Conservation (phyloP, 148 eudicot genomes). For the Rhododendron williamsianum region DNA sequence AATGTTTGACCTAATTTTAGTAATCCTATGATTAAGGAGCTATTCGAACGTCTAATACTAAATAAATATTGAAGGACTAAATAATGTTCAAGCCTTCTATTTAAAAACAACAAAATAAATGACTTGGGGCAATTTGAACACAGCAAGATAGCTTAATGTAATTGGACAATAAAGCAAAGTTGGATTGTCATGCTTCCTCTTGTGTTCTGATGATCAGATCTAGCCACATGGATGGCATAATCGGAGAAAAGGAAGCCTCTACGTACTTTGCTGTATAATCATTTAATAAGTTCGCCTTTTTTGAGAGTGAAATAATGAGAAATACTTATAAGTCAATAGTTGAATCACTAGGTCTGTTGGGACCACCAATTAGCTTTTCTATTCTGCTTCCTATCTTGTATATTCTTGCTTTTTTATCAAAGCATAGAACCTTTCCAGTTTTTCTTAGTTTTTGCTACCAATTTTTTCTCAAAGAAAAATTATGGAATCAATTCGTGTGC, state of each 20-base stretch:
- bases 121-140: not conserved
- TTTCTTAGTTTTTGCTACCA: not conserved
- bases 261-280: not conserved
- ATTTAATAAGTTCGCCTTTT: not conserved
- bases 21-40: not conserved
- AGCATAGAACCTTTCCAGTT: not conserved
- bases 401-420: not conserved
- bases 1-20: not conserved
- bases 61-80: not conserved
- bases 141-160: not conserved
- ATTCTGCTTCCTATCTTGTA: conserved; percentile 5
- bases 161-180: not conserved
- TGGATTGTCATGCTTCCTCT: not conserved
- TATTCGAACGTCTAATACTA: not conserved
- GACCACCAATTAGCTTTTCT: not conserved
- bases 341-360: not conserved
- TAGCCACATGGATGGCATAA: not conserved
- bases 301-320: not conserved
- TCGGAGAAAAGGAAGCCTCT: not conserved
- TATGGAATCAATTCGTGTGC: not conserved
- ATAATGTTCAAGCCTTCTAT: not conserved
- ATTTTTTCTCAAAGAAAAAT: not conserved
- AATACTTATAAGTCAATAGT: not conserved
- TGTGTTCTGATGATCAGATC: not conserved
- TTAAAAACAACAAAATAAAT: not conserved